These are phyloP conservation scores for Pholiota microspora DNA, from an alignment of 768 basidiomycete species.

Conservation along the genomic window DNA sequence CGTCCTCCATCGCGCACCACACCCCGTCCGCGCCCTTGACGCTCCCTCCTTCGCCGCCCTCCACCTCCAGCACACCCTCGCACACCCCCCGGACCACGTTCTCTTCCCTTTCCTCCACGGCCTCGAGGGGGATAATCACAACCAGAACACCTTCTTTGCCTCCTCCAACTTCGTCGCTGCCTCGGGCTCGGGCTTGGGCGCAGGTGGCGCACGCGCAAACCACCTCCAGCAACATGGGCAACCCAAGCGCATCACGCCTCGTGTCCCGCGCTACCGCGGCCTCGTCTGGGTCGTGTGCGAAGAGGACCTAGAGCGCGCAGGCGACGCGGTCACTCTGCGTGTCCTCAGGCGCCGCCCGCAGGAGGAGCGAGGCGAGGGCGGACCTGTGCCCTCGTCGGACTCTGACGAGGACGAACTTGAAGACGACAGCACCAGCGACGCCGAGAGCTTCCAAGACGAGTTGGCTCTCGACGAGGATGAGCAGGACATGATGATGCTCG, in stretches of 20 bases:
- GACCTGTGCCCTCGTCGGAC: slow-evolving; percentile 2
- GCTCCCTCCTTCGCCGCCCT: slow-evolving; percentile 53
- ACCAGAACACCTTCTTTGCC: slow-evolving; percentile 81
- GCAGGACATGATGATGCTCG: slow-evolving; percentile 4
- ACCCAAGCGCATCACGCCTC: slow-evolving; percentile 18
- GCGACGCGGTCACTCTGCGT: slow-evolving; percentile 32
- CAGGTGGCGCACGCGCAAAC: slow-evolving; percentile 2
- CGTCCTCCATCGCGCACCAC: slow-evolving; percentile 1
- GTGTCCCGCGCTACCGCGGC: slow-evolving; percentile 57
- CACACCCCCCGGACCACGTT: slow-evolving; percentile 76
- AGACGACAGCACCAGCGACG: slow-evolving; percentile 2
- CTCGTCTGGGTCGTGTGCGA: slow-evolving; percentile 83
- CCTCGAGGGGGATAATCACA: slow-evolving; percentile 75
- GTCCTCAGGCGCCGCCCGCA: slow-evolving; percentile 25
- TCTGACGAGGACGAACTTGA: slow-evolving; percentile 18
- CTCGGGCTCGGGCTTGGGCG: slow-evolving; percentile 5
- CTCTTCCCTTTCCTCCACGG: slow-evolving; percentile 91
- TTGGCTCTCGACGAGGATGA: slow-evolving; percentile 7
- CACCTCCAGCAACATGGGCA: slow-evolving; percentile 9
- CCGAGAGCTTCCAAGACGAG: slow-evolving; percentile 8
- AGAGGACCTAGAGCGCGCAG: slow-evolving; percentile 52
- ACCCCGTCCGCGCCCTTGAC: slow-evolving; percentile 32
- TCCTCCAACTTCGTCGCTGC: slow-evolving; percentile 25
- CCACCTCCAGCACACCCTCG: slow-evolving; percentile 58
- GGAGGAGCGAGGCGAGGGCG: slow-evolving; percentile 13